phyloP scores from a whole-genome alignment of 305 asterid genomes.

The Fraxinus dipetala region DNA sequence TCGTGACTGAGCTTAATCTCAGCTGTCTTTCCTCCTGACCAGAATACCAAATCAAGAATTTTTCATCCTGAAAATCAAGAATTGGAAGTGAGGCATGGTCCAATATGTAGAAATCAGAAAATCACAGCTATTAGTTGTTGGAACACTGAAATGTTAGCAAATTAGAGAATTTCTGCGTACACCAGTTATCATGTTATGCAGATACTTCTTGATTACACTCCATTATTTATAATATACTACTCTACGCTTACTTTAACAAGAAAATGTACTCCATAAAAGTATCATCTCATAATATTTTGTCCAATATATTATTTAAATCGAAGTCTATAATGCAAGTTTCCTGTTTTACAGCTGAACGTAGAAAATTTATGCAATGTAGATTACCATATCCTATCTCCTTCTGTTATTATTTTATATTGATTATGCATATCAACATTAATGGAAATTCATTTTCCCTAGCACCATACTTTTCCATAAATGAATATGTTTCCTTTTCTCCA shows the following conservation, averaged over 20 bases:
- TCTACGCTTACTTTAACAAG: background rate
- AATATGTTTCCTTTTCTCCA: background rate
- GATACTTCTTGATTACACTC: background rate
- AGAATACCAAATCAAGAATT: conserved; percentile 43
- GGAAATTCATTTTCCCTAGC: background rate
- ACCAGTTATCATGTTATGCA: background rate
- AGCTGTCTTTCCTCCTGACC: conserved; percentile 44
- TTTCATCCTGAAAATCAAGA: conserved; percentile 38
- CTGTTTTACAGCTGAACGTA: background rate
- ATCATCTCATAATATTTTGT: background rate
- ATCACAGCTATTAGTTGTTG: background rate
- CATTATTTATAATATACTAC: background rate
- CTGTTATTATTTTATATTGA: background rate
- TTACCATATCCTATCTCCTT: background rate
- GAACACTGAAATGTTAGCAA: background rate
- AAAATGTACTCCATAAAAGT: background rate
- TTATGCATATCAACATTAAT: background rate
- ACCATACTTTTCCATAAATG: background rate
- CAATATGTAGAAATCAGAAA: background rate
- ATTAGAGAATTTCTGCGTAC: background rate
- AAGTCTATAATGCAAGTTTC: background rate
- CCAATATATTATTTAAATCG: background rate
- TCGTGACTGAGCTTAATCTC: conserved; percentile 34
- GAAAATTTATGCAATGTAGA: background rate
- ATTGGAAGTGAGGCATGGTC: background rate